Evolutionary conservation across 768 basidiomycete genomes (phyloP), one percentile per base, ranked within the genome.

Genomic region (Boletus edulis): DNA sequence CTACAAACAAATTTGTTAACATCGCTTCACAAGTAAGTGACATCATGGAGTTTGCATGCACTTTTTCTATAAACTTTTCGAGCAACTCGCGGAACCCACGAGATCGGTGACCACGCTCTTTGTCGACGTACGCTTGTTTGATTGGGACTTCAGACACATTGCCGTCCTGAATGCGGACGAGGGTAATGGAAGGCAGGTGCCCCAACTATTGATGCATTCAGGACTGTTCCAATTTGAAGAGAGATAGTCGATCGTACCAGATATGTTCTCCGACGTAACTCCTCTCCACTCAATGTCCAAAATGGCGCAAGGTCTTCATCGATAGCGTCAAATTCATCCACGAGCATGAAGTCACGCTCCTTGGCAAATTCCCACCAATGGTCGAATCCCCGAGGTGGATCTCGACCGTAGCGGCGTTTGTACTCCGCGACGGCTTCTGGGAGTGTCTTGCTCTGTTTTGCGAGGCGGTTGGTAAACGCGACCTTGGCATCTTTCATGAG

Each of bases 301-400:
- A 94, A 98, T 1, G 95, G 94, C 17, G 78, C 83, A 45, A 99
- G 72, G 67, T 98, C 96, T 51, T 79, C 76, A 34, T 81, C 65
- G 14, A 96, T 78, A 6, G 80, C 79, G 55, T 92, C 92, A 65
- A 93, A 98, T 67, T 98, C 96, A 69, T 98, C 96, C 4, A 90
- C 76, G 73, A 98, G 83, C 62, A 84, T 82, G 45, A 91, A 86
- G 10, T 81, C 72, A 69, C 91, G 81, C 54, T 82, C 76, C 68
- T 79, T 74, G 17, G 87, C 89, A 70, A 93, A 98, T 42, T 71
- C 67, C 82, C 86, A 96, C 96, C 96, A 98, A 32, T 80, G 73
- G 66, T 94, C 95, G 61, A 98, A 99, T 1, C 94, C 96, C 44
- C 80, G 82, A 0, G 97, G 96, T 6, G 97, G 97, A 32, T 83